Evolutionary conservation across 2,329 filamentous ascomycete species (phyloP), one percentile per base, ranked within the genome.

Genomic region (Hypoxylon sp.): DNA sequence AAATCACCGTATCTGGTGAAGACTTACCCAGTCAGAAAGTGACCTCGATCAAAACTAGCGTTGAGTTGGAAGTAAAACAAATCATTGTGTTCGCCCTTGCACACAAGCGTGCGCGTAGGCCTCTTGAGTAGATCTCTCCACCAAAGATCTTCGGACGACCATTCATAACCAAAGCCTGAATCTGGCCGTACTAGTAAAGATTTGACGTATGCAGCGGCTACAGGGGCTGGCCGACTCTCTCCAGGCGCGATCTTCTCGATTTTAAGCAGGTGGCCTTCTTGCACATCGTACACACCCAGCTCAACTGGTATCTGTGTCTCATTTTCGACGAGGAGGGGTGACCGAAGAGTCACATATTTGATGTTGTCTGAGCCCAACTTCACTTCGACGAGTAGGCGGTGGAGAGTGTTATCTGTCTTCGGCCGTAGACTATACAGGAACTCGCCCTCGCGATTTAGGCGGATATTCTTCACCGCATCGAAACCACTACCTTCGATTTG

Each of bases 1-100:
- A 25, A 21, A 25, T 55, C 3, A 38, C 1, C 3, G 10, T 17
- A n/a, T 34, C n/a, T 6, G 13, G 7, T 3, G 9, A 50, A 2
- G 3, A 80, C 85, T 80, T 82, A 91, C 86, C 86, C 90, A 1
- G 91, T 92, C 65, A 97, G 82, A 2, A 96, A 94, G 73, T 97
- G 94, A 51, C 91, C 90, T 79, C 89, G 91, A 77, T 98, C 93
- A 77, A 89, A 98, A 3, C 88, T 89, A 2, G 96, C 92, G 77
- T 97, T 93, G 79, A 97, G 90, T 79, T 98, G 96, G 82, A 99
- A 99, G 80, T 97, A 98, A 80, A 99, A 99, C 0, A 94, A 93
- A 48, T 97, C 92, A 48, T 91, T 92, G 69, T 90, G 89, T 73
- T 98, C 95, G 13, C 93, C 93, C 73, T 91, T 90, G 80, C 96